Base-by-base conservation (phyloP, 2,329 filamentous ascomycete species). In the Nothophoma quercina region DNA sequence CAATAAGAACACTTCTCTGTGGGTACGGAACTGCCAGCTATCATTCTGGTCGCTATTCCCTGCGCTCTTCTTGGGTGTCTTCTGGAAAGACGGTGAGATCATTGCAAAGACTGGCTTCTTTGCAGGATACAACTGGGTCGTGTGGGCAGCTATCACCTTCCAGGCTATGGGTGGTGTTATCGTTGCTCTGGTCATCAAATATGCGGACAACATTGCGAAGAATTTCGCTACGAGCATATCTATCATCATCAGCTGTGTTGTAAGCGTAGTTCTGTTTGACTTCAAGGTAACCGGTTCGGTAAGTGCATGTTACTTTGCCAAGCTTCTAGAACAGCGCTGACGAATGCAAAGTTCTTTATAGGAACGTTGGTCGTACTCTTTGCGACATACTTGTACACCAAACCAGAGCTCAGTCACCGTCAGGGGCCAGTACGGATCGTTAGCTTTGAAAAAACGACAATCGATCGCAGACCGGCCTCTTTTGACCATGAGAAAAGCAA, bases 41-140 rank as follows among this genome's bases (percentile, higher is more conserved):
- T 93, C 92, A 1, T 90, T 97, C 69, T 99, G 96, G 78, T 96
- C 93, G 1, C 80, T 98, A 1, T 93, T 97, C 65, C 91, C 93
- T 0, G 90, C 93, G 1, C 80, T 97, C 0, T 86, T 98, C 51
- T 82, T 96, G 44, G 95, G 93, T 1, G 88, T 98, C 5, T 77
- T 96, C 2, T 90, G 90, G 77, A 90, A 91, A 59, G 95, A 99
- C 62, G 95, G 93, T 21, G 85, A 87, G 55, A 88, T 89, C 32
- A 92, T 99, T 59, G 83, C 88, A 21, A 85, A 88, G 72, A 86
- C 90, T 57, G 95, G 95, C 10, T 96, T 98, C 75, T 98, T 99
- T 64, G 88, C 90, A 51, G 95, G 95, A 2, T 99, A 98, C 77
- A 97, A 96, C 71, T 89, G 85, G 81, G 82, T 93, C 16, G 93